Evolutionary conservation across 2,329 filamentous ascomycete genomes (phyloP).

Genomic region (Nemania abortiva): DNA sequence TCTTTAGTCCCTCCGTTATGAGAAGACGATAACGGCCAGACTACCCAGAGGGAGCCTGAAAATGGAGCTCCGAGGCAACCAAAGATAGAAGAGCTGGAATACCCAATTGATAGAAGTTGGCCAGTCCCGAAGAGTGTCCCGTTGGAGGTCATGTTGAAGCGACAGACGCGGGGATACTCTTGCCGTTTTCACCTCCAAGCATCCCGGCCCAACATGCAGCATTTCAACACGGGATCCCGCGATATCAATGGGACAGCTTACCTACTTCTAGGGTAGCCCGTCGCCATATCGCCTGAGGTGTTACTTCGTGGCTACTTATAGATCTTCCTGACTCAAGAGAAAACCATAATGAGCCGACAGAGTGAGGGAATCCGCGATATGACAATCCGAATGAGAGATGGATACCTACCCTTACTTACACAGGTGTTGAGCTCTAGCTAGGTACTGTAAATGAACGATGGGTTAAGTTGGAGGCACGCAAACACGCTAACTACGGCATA

Average conservation of each 20-base stretch:
- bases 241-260: neutral
- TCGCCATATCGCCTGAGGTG: neutral
- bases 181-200: slow-evolving; percentile 3
- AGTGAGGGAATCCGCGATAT: neutral
- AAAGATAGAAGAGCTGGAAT: neutral
- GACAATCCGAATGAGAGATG: neutral
- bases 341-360: too few relatives aligned
- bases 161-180: neutral
- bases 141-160: slow-evolving; percentile 7
- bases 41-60: neutral
- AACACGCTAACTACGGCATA: too few relatives aligned
- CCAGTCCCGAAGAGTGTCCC: neutral
- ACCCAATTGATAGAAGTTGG: neutral
- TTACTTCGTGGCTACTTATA: neutral
- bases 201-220: neutral
- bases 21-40: neutral
- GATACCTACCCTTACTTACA: too few relatives aligned
- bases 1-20: neutral
- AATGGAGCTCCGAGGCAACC: neutral
- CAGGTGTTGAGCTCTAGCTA: too few relatives aligned
- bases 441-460: too few relatives aligned
- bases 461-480: too few relatives aligned
- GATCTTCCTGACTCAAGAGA: too few relatives aligned
- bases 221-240: neutral
- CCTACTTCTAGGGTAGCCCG: neutral